Percentiles rank a stretch among this genome's conserved stretches.
These are phyloP conservation scores for Aspergillus sp. DNA, from an alignment of 2,329 filamentous ascomycete species.

Conservation along the genomic window DNA sequence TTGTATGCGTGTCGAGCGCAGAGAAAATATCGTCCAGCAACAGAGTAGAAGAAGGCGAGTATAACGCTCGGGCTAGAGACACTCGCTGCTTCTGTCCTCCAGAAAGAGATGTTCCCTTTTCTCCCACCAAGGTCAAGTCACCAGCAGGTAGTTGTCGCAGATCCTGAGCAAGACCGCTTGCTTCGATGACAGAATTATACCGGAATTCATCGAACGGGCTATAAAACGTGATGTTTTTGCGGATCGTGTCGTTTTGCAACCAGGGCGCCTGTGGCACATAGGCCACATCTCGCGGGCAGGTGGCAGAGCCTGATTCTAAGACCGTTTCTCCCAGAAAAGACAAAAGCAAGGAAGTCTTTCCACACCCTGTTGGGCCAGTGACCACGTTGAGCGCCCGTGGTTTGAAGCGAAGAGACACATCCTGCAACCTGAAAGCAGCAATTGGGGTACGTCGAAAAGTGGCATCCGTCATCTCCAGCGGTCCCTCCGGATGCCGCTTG, in stretches of 20 bases:
- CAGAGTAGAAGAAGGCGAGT: constrained; percentile 56
- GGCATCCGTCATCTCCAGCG: constrained; percentile 47
- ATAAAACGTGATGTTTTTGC: constrained; percentile 65
- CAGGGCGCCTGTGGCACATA: constrained; percentile 63
- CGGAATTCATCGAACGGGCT: constrained; percentile 53
- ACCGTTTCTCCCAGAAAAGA: constrained; percentile 27
- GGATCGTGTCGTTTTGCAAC: constrained; percentile 65
- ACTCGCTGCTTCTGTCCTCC: constrained; percentile 65
- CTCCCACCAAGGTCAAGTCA: constrained; percentile 60
- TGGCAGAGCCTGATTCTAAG: constrained; percentile 21
- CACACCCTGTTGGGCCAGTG: constrained; percentile 55
- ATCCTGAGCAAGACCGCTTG: constrained; percentile 59
- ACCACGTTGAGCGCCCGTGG: constrained; percentile 56
- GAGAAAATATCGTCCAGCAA: constrained; percentile 62
- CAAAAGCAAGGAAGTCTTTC: constrained; percentile 56
- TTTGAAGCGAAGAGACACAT: constrained; percentile 48
- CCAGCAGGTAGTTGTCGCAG: constrained; percentile 57
- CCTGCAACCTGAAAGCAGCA: constrained; percentile 50
- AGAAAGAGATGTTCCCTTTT: constrained; percentile 62
- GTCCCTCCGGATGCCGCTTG: constrained; percentile 50
- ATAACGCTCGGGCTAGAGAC: constrained; percentile 57
- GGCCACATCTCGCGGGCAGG: constrained; percentile 53
- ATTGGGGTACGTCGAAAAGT: constrained; percentile 53
- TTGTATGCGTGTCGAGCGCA: constrained; percentile 59
- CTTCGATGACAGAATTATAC: constrained; percentile 61